A percentile compares a stretch with the other conserved stretches of the same genome.
These are phyloP conservation scores for Salix exigua DNA, from an alignment of 345 rosid species.

Conservation along the genomic window DNA sequence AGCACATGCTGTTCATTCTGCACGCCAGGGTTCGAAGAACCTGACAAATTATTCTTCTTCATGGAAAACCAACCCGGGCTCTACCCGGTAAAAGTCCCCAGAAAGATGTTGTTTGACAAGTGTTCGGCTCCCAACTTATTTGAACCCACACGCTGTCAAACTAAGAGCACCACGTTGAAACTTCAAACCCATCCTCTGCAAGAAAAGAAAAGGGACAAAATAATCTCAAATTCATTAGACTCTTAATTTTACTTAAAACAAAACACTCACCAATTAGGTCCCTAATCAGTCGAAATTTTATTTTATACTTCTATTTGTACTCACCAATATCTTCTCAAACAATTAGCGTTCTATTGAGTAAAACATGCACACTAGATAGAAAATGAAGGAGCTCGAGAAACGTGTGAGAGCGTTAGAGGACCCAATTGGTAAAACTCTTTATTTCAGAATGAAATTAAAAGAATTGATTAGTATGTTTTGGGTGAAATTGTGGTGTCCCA, in stretches of 20 bases:
- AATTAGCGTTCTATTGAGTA: too few relatives aligned
- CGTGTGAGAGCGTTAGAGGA: too few relatives aligned
- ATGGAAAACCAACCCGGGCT: background rate
- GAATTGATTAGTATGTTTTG: too few relatives aligned
- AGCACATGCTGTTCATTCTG: background rate
- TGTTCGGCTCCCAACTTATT: conserved; percentile 22
- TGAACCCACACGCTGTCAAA: conserved; percentile 17
- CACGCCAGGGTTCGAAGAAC: background rate
- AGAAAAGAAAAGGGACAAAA: conserved; percentile 16
- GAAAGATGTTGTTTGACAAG: conserved; percentile 13
- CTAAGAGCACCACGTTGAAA: background rate
- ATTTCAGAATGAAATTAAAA: too few relatives aligned
- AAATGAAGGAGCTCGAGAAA: too few relatives aligned
- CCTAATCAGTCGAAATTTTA: too few relatives aligned
- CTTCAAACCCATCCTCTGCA: conserved; percentile 7
- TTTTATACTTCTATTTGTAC: too few relatives aligned
- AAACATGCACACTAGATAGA: too few relatives aligned
- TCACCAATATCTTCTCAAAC: too few relatives aligned
- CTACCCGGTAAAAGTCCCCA: background rate
- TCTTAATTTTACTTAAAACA: background rate
- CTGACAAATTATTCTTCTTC: conserved; percentile 1
- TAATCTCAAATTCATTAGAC: background rate
- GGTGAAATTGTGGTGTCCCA: too few relatives aligned
- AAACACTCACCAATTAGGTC: too few relatives aligned
- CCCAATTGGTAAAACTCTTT: too few relatives aligned